Evolutionary conservation across 768 basidiomycete genomes (phyloP).

Genomic region (Rhizopogon rudus): DNA sequence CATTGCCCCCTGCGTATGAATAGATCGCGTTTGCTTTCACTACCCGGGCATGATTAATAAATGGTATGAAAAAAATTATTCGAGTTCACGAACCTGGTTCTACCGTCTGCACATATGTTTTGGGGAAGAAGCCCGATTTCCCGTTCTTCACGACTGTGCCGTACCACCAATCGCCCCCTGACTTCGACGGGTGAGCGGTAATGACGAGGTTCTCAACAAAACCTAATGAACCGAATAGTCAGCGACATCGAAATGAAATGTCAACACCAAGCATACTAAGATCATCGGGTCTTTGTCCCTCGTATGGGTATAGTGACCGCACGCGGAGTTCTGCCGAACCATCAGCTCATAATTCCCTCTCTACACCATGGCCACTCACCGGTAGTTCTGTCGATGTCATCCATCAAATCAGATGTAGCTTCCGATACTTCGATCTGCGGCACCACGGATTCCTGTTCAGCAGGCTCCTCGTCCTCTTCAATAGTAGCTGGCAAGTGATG

Average conservation of each 20-base stretch:
- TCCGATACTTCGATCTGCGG: slow-evolving; percentile 60
- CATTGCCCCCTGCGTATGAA: slow-evolving; percentile 59
- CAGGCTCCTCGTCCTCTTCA: slow-evolving; percentile 59
- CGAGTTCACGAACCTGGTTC: slow-evolving; percentile 42
- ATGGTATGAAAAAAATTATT: slow-evolving; percentile 1
- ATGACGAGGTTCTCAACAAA: slow-evolving; percentile 81
- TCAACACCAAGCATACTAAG: slow-evolving; percentile 45
- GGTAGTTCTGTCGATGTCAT: slow-evolving; percentile 64
- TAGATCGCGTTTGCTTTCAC: slow-evolving; percentile 79
- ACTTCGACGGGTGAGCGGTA: slow-evolving; percentile 79
- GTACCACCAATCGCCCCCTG: slow-evolving; percentile 91
- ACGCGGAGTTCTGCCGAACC: slow-evolving; percentile 59
- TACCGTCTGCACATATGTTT: slow-evolving; percentile 77
- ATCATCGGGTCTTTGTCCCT: slow-evolving; percentile 85
- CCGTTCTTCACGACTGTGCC: slow-evolving; percentile 63
- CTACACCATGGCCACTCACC: slow-evolving; percentile 35
- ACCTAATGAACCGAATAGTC: slow-evolving; percentile 34
- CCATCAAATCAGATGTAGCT: slow-evolving; percentile 46
- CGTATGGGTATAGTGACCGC: slow-evolving; percentile 79
- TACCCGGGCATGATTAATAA: slow-evolving; percentile 17
- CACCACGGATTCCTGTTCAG: slow-evolving; percentile 29
- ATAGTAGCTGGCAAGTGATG: slow-evolving; percentile 44
- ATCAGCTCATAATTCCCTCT: slow-evolving; percentile 1
- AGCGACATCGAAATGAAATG: background rate
- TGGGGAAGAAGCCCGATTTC: slow-evolving; percentile 84